A percentile compares a stretch with the other conserved stretches of the same genome.
Conservation (phyloP, 2,329 filamentous ascomycete genomes). For the Fusarium austroafricanum region DNA sequence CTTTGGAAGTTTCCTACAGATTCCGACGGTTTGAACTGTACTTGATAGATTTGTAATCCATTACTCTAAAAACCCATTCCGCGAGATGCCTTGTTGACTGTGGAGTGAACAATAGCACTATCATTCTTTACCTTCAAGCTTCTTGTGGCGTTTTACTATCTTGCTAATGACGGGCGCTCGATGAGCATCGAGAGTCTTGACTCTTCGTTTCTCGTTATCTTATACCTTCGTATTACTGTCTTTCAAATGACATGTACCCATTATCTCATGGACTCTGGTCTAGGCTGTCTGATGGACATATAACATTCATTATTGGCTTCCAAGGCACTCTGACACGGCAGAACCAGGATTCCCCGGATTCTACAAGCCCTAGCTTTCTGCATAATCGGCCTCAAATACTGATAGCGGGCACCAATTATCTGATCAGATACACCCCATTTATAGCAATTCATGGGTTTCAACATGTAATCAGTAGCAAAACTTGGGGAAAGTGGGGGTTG, state of each 20-base stretch:
- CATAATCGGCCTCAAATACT: not conserved
- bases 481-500: slow-evolving; percentile 14
- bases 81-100: too few species aligned
- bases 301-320: not conserved
- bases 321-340: not conserved
- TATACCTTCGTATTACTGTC: not conserved
- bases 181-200: not conserved
- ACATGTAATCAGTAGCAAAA: not conserved
- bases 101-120: too few species aligned
- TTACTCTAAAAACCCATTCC: too few species aligned
- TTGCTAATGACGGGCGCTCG: not conserved
- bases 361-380: not conserved
- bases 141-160: too few species aligned
- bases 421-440: slow-evolving; percentile 1
- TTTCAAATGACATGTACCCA: not conserved
- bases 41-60: not conserved
- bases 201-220: not conserved
- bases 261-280: too few species aligned
- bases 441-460: not conserved
- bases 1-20: slow-evolving; percentile 65
- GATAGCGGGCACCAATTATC: slow-evolving; percentile 10
- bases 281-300: not conserved
- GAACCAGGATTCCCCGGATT: not conserved
- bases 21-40: slow-evolving; percentile 48
- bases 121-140: too few species aligned